Percentiles rank a stretch among this genome's conserved stretches.
Conservation (phyloP, 306 rosid genomes). For the Nissolia schottii region DNA sequence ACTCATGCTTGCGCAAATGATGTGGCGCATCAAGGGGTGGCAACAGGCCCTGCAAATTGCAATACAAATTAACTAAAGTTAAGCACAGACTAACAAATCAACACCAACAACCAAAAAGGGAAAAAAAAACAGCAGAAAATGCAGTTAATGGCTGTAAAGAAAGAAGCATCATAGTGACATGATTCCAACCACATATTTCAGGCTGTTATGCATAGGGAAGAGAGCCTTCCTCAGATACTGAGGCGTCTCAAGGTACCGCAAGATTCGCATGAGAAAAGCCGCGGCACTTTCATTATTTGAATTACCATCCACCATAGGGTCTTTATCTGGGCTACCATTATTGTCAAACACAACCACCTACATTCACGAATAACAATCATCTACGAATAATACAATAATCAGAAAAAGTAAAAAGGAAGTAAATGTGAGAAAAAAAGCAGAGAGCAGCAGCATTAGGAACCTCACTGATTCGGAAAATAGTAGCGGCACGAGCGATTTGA, state of each 20-base stretch:
- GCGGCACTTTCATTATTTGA: conserved; percentile 78
- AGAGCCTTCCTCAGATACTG: conserved; percentile 88
- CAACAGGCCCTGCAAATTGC: conserved; percentile 65
- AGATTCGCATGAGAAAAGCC: conserved; percentile 67
- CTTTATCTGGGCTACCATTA: conserved; percentile 36
- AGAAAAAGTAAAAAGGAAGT: background rate
- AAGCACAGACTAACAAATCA: background rate
- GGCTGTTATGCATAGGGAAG: conserved; percentile 79
- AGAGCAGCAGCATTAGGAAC: conserved; percentile 29
- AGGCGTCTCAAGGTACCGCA: conserved; percentile 92
- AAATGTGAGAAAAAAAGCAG: background rate
- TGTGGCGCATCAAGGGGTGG: conserved; percentile 99
- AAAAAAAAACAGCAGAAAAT: conserved; percentile 4
- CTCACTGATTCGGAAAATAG: conserved; percentile 93
- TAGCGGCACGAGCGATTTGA: conserved; percentile 94
- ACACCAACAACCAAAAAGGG: too few relatives aligned
- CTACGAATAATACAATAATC: background rate
- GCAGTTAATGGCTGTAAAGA: background rate
- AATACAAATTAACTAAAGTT: conserved; percentile 12
- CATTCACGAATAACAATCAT: background rate
- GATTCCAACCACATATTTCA: conserved; percentile 74
- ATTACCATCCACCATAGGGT: conserved; percentile 26
- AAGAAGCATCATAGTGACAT: conserved; percentile 15
- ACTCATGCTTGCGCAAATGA: conserved; percentile 93
- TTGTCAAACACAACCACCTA: conserved; percentile 89